phyloP scores from a whole-genome alignment of 1,284 basidiomycete species.

The Xerocomus amazonicus region DNA sequence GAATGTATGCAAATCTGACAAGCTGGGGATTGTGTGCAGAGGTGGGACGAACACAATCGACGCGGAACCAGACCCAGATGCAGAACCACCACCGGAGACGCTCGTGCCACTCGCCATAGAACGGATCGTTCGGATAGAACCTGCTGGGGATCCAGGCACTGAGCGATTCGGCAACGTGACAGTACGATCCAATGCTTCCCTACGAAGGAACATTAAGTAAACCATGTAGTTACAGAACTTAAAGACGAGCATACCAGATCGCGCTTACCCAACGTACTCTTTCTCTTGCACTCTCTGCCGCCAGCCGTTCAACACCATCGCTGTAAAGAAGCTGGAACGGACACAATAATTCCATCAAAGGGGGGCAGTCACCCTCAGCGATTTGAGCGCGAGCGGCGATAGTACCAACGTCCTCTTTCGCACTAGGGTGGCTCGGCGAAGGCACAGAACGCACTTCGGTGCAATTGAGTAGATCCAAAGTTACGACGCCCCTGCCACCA shows the following conservation, averaged over 20 bases:
- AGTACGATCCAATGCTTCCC: slow-evolving; percentile 62
- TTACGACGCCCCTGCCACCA: slow-evolving; percentile 77
- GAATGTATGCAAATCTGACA: slow-evolving; percentile 51
- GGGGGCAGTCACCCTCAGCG: slow-evolving; percentile 41
- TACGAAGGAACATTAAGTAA: slow-evolving; percentile 30
- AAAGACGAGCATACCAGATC: slow-evolving; percentile 60
- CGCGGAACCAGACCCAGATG: slow-evolving; percentile 50
- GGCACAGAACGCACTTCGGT: slow-evolving; percentile 76
- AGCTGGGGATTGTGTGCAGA: slow-evolving; percentile 59
- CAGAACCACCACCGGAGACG: slow-evolving; percentile 25
- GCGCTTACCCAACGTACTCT: slow-evolving; percentile 85
- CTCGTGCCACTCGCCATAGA: slow-evolving; percentile 44
- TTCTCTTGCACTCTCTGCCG: slow-evolving; percentile 78
- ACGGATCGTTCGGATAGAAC: slow-evolving; percentile 66
- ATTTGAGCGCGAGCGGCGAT: slow-evolving; percentile 67
- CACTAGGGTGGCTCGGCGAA: slow-evolving; percentile 72
- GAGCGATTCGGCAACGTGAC: slow-evolving; percentile 50
- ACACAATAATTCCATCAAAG: slow-evolving; percentile 66
- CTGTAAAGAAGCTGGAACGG: slow-evolving; percentile 86
- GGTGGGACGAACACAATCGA: slow-evolving; percentile 73
- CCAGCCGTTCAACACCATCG: slow-evolving; percentile 83
- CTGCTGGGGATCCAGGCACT: slow-evolving; percentile 60
- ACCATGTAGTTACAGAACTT: not conserved
- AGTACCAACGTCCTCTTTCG: slow-evolving; percentile 80
- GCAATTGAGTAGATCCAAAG: slow-evolving; percentile 79